Evolutionary conservation across 2,329 filamentous ascomycete species (phyloP), one percentile per base, ranked within the genome.

Genomic region (Cordyceps fumosorosea): DNA sequence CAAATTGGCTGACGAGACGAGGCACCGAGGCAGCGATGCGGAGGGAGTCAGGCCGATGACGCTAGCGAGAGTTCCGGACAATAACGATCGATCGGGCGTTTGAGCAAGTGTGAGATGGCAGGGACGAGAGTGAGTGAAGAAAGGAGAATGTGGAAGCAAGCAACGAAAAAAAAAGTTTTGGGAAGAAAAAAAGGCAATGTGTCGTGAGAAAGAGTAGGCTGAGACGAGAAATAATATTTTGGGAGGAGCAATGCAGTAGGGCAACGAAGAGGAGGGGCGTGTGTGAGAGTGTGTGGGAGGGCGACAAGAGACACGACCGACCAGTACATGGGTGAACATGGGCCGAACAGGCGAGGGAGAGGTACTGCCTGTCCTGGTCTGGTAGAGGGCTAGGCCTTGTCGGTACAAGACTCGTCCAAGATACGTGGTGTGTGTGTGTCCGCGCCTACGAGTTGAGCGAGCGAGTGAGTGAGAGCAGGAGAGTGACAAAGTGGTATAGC

Each of bases 161-260:
- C 34, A 55, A 26, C 51, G 56, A 57, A 63, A 55, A 63, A 42
- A n/a, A 37, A 37, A 32, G 8, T 44, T 57, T 60, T 34, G 44
- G 20, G 29, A 52, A n/a, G 26, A 5, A 47, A 57, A 59, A 59
- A 60, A 60, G 34, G 40, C 45, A 54, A 44, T 56, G 55, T 56
- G 42, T 54, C 65, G 65, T 64, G 62, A 66, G 64, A 69, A 64
- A 65, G 69, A 65, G 63, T 67, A 67, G 66, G 60, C 48, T 60
- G 62, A 56, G 66, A 63, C 67, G 72, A 74, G 73, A 74, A 75
- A 75, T 74, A 75, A 73, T 75, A 75, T 75, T 75, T 75, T 74
- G 71, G 72, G 72, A 70, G 67, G 66, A 71, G 66, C 67, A 70
- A 65, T 66, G 65, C 65, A 65, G 67, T 63, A 66, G 63, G 56